Evolutionary conservation across 805 yeast species (phyloP).

Genomic region (Starmerella tilneyi): DNA sequence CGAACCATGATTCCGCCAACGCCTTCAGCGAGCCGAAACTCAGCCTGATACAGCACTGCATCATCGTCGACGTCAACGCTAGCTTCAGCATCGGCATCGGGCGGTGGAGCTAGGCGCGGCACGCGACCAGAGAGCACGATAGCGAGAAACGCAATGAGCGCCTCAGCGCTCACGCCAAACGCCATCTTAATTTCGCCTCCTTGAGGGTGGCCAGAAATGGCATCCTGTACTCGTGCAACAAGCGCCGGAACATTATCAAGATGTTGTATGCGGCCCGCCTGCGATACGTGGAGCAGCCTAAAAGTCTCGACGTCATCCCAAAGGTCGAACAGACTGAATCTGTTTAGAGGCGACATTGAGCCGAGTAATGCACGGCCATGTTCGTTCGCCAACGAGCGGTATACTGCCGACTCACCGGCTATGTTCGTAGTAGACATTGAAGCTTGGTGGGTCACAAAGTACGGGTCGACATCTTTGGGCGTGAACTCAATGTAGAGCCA

Average conservation of each 20-base stretch:
- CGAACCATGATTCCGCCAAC: conserved; percentile 11
- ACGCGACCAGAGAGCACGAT: conserved; percentile 19
- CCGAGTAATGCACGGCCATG: conserved; percentile 37
- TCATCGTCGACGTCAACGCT: neutral
- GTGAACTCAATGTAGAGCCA: conserved; percentile 21
- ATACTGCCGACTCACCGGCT: conserved; percentile 60
- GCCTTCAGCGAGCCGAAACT: conserved; percentile 14
- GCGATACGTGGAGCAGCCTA: conserved; percentile 9
- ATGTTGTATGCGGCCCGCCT: conserved; percentile 5
- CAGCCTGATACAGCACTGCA: conserved; percentile 8
- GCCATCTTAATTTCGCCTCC: conserved; percentile 10
- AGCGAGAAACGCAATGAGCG: conserved; percentile 23
- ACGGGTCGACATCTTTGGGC: conserved; percentile 32
- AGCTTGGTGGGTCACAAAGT: conserved; percentile 44
- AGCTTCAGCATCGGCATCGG: conserved; percentile 1
- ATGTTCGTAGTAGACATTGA: conserved; percentile 54
- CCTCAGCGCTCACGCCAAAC: conserved; percentile 16
- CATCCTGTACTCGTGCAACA: conserved; percentile 10
- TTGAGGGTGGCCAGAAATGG: conserved; percentile 8
- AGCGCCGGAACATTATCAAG: conserved; percentile 10
- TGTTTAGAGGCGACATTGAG: conserved; percentile 33
- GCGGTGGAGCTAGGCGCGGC: conserved; percentile 6
- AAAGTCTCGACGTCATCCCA: conserved; percentile 29
- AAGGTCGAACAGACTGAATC: conserved; percentile 55
- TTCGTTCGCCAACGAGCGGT: conserved; percentile 65